A percentile compares a stretch with the other conserved stretches of the same genome.
Evolutionary conservation across 2,329 filamentous ascomycete genomes (phyloP).

Genomic region (Paecilomyces niveus): DNA sequence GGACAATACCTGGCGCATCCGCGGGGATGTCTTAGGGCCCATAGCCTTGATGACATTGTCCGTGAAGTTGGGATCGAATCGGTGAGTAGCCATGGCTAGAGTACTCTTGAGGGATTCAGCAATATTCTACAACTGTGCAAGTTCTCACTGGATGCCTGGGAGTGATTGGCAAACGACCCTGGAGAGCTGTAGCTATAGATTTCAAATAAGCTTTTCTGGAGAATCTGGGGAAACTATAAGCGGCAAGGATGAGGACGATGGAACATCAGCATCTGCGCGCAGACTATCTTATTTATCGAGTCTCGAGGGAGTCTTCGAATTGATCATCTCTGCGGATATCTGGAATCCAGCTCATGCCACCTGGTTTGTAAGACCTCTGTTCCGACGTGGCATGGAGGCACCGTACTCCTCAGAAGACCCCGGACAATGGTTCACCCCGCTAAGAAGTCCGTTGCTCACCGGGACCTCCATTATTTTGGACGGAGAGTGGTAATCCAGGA

Average conservation of each 20-base stretch:
- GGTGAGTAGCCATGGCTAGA: slow-evolving; percentile 19
- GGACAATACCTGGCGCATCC: slow-evolving; percentile 56
- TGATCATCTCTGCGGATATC: background rate
- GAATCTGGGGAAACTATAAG: background rate
- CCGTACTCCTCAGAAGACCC: background rate
- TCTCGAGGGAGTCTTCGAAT: background rate
- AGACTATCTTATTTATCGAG: background rate
- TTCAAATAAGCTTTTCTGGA: background rate
- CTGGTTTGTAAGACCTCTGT: background rate
- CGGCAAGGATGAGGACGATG: background rate
- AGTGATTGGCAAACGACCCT: background rate
- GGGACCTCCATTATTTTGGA: background rate
- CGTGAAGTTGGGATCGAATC: slow-evolving; percentile 49
- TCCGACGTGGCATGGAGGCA: background rate
- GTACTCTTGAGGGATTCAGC: background rate
- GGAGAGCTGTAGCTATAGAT: background rate
- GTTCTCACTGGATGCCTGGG: background rate
- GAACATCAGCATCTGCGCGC: background rate
- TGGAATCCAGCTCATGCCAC: background rate
- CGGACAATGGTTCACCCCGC: background rate
- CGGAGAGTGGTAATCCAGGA: background rate
- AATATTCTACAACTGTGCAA: background rate
- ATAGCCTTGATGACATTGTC: slow-evolving; percentile 67
- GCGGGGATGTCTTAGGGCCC: slow-evolving; percentile 61
- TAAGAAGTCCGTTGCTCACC: background rate